Base-by-base conservation (phyloP, 1,284 basidiomycete species). In the Paramarasmius palmivorus region DNA sequence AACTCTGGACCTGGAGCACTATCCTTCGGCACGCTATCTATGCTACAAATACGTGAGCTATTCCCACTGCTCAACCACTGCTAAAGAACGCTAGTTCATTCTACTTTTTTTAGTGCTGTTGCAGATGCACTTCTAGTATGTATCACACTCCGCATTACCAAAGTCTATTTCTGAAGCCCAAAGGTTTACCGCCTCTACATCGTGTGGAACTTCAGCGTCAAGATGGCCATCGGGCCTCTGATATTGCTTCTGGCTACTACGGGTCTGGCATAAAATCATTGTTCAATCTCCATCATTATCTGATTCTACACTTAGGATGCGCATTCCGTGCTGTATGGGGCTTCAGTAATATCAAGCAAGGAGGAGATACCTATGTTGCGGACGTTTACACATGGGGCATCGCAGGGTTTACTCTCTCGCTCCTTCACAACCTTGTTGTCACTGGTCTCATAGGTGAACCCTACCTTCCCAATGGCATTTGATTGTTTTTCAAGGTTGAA, bases 321-420 rank as follows among this genome's bases (percentile, higher is more conserved):
- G 55, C 38, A n/a, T 57, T 50, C 38, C 29, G 32, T 17, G 53
- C 53, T 20, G 56, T 57, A n/a, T 57, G 52, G 42, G 52, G 52
- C 38, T 57, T 57, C 47, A 57, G 46, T 34, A 35, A 15, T n/a
- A 36, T 17, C 19, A 35, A 48, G 7, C 37, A 20, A 15, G 53
- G 53, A 20, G 25, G 54, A 39, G 26, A 54, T 39, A 47, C 54
- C 10, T 55, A 55, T 39, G 49, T 37, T 37, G n/a, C 38, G 17
- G 44, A 44, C 19, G 45, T 54, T 46, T 52, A 46, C 23, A 20
- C 53, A 8, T 55, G 56, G 56, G 55, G 55, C 3, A 54, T 39
- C n/a, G 55, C 55, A 3, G 19, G 50, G 20, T 57, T 57, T 39
- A 45, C 17, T 14, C 25, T 57, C 17, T 57, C 52, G 17, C 36